These are phyloP conservation scores for Clarireedia hainanense DNA, from an alignment of 2,329 filamentous ascomycete species.

Conservation along the genomic window DNA sequence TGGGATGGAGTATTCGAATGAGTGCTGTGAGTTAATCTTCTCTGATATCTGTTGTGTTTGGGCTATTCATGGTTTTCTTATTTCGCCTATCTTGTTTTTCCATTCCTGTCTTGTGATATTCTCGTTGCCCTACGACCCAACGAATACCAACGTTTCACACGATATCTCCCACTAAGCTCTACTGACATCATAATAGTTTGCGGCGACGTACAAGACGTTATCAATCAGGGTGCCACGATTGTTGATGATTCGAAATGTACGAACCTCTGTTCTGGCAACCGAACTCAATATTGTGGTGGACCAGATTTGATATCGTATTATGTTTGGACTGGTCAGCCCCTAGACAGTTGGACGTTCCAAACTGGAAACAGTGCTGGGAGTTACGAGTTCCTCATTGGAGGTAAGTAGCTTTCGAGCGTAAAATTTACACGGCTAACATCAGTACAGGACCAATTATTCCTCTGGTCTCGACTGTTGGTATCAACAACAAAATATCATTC, in stretches of 20 bases:
- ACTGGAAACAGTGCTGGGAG: slow-evolving; percentile 42
- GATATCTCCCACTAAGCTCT: not conserved
- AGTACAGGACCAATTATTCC: slow-evolving; percentile 38
- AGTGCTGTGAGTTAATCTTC: slow-evolving; percentile 18
- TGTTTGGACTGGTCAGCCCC: slow-evolving; percentile 23
- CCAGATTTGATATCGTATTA: slow-evolving; percentile 15
- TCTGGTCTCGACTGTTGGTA: slow-evolving; percentile 47
- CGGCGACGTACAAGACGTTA: slow-evolving; percentile 11
- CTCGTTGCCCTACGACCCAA: not conserved
- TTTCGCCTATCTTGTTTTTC: not conserved
- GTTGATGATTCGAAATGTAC: slow-evolving; percentile 8
- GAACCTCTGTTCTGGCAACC: slow-evolving; percentile 36
- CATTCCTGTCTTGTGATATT: not conserved
- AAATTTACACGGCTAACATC: not conserved
- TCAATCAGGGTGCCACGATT: not conserved
- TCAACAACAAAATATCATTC: slow-evolving; percentile 54
- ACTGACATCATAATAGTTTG: slow-evolving; percentile 7
- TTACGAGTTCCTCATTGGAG: slow-evolving; percentile 52
- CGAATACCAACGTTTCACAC: not conserved
- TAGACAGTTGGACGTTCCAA: slow-evolving; percentile 48
- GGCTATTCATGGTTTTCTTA: not conserved
- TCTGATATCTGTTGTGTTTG: not conserved
- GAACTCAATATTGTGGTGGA: slow-evolving; percentile 13
- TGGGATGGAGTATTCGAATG: slow-evolving; percentile 20
- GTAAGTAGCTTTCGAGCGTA: slow-evolving; percentile 19